phyloP scores from a whole-genome alignment of 345 rosid genomes.

The Raphanus raphanistrum region DNA sequence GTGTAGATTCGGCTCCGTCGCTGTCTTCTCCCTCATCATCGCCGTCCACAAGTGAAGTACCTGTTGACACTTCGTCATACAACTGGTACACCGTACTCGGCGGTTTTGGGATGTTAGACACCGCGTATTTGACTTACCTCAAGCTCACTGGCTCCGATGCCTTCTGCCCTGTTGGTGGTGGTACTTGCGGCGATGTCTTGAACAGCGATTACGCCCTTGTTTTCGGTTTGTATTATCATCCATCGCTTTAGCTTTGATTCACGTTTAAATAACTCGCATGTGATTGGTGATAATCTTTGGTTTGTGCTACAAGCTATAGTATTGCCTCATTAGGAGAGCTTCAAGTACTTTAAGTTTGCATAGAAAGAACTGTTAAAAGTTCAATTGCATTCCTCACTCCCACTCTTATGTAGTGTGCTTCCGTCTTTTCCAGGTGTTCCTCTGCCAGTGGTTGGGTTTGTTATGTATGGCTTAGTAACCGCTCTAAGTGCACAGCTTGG shows the following conservation, averaged over 20 bases:
- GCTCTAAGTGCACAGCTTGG: slow-evolving; percentile 53
- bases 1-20: slow-evolving; percentile 44
- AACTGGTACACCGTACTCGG: slow-evolving; percentile 69
- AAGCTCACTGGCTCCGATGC: slow-evolving; percentile 72
- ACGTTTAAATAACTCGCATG: background rate
- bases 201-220: slow-evolving; percentile 79
- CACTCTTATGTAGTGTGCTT: background rate
- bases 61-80: slow-evolving; percentile 46
- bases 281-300: background rate
- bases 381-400: background rate
- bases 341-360: background rate
- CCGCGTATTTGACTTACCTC: slow-evolving; percentile 86
- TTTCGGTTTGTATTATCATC: slow-evolving; percentile 56
- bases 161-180: slow-evolving; percentile 80
- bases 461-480: slow-evolving; percentile 73
- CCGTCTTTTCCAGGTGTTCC: slow-evolving; percentile 57
- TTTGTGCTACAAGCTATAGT: background rate
- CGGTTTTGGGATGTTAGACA: slow-evolving; percentile 70
- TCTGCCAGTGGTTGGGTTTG: slow-evolving; percentile 75
- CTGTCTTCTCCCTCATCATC: slow-evolving; percentile 31
- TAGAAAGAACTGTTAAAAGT: background rate
- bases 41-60: slow-evolving; percentile 38
- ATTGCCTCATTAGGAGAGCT: background rate
- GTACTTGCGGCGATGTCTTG: slow-evolving; percentile 70
- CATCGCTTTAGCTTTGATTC: background rate